Conservation (phyloP, 2,329 filamentous ascomycete genomes). For the Penicillium crustosum region DNA sequence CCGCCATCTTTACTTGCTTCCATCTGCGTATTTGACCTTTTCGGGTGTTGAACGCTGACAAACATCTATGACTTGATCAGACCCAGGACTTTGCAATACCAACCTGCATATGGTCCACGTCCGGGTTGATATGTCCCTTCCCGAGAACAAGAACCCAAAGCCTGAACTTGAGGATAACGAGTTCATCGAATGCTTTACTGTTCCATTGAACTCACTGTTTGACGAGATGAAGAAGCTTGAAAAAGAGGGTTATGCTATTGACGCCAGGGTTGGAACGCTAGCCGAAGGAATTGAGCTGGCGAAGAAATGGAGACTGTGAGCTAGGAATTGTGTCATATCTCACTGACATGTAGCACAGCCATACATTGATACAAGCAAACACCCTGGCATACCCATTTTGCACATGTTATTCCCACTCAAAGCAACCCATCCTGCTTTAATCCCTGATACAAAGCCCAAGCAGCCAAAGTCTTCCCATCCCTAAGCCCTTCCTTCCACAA, state of each 20-base stretch:
- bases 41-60: not conserved
- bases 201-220: constrained; percentile 65
- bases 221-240: constrained; percentile 67
- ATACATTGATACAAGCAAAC: not conserved
- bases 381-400: not conserved
- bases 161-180: constrained; percentile 75
- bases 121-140: constrained; percentile 65
- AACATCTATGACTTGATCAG: constrained; percentile 24
- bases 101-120: constrained; percentile 65
- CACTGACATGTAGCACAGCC: not conserved
- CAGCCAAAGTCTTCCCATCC: constrained; percentile 58
- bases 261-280: constrained; percentile 73
- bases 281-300: constrained; percentile 77
- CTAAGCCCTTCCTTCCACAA: constrained; percentile 56
- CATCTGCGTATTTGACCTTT: not conserved
- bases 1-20: not conserved
- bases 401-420: constrained; percentile 11
- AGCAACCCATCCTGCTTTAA: constrained; percentile 50
- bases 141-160: constrained; percentile 68
- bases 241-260: constrained; percentile 71
- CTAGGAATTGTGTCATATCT: not conserved
- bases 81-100: constrained; percentile 52
- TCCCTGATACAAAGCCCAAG: constrained; percentile 56
- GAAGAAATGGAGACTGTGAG: constrained; percentile 46
- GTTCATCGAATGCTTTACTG: constrained; percentile 76